Conservation (phyloP, 495 filamentous ascomycete genomes). For the Penicillium ochrochloron region DNA sequence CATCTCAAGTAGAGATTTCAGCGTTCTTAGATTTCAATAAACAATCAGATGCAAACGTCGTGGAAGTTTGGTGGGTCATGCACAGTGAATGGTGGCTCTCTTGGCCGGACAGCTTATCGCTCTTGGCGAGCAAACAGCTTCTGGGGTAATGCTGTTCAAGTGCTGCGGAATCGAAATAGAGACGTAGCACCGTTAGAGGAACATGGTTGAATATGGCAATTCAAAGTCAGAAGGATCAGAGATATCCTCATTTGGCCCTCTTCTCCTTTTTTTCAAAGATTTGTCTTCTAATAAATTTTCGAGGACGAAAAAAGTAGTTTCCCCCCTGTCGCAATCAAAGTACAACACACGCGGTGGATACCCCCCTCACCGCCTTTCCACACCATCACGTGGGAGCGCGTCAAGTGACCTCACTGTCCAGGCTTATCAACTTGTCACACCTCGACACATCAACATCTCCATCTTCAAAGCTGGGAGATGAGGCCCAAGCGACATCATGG, state of each 20-base stretch:
- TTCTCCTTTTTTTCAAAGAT: neutral
- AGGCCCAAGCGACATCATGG: slow-evolving; percentile 66
- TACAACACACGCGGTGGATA: slow-evolving; percentile 8
- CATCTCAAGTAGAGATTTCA: neutral
- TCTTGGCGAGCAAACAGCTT: neutral
- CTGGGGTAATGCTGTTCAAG: neutral
- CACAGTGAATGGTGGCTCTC: neutral
- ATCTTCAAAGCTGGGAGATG: slow-evolving; percentile 36
- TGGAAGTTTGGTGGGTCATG: neutral
- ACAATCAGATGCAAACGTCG: neutral
- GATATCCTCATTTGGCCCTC: neutral
- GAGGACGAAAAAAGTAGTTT: neutral
- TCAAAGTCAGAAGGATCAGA: neutral
- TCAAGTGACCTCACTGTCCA: slow-evolving; percentile 31
- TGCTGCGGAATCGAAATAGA: neutral
- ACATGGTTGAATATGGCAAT: neutral
- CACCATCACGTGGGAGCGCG: slow-evolving; percentile 29
- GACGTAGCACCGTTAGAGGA: neutral
- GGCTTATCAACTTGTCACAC: slow-evolving; percentile 14
- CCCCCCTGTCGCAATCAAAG: slow-evolving; percentile 4
- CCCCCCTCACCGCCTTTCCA: slow-evolving; percentile 29
- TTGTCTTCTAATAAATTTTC: neutral
- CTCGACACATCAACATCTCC: slow-evolving; percentile 8
- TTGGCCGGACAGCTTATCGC: neutral
- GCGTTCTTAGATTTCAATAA: neutral